Conservation (phyloP, 106 monocot genomes). For the Dioscorea dumetorum region DNA sequence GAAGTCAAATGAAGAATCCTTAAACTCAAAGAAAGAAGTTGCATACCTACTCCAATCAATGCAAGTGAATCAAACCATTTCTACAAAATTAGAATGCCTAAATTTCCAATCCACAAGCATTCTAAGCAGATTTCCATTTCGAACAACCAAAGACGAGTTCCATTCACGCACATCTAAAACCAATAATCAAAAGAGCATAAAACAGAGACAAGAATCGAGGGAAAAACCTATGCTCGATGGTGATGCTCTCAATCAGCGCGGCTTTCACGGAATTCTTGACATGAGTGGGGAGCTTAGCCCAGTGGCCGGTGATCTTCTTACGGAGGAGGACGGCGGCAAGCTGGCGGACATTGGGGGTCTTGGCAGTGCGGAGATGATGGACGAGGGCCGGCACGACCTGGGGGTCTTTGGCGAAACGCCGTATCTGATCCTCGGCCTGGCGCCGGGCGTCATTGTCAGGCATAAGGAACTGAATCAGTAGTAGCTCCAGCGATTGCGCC, state of each 20-base stretch:
- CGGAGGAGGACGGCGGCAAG: conserved; percentile 94
- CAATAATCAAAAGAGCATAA: neutral
- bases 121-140: too few relatives aligned
- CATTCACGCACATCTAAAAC: neutral
- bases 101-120: too few relatives aligned
- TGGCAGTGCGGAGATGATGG: conserved; percentile 94
- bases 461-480: conserved; percentile 91
- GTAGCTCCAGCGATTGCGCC: conserved; percentile 88
- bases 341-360: conserved; percentile 90
- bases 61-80: too few relatives aligned
- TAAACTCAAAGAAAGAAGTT: too few relatives aligned
- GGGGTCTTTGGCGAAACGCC: conserved; percentile 82
- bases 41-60: too few relatives aligned
- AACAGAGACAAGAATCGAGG: neutral
- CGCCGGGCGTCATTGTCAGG: conserved; percentile 95
- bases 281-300: conserved; percentile 75
- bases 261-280: conserved; percentile 65
- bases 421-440: conserved; percentile 97
- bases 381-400: conserved; percentile 87
- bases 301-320: conserved; percentile 97
- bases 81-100: too few relatives aligned
- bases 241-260: conserved; percentile 89
- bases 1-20: too few relatives aligned
- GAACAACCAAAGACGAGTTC: too few relatives aligned
- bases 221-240: conserved; percentile 69